Evolutionary conservation across 768 basidiomycete genomes (phyloP).

Genomic region (Podaxis sp.): DNA sequence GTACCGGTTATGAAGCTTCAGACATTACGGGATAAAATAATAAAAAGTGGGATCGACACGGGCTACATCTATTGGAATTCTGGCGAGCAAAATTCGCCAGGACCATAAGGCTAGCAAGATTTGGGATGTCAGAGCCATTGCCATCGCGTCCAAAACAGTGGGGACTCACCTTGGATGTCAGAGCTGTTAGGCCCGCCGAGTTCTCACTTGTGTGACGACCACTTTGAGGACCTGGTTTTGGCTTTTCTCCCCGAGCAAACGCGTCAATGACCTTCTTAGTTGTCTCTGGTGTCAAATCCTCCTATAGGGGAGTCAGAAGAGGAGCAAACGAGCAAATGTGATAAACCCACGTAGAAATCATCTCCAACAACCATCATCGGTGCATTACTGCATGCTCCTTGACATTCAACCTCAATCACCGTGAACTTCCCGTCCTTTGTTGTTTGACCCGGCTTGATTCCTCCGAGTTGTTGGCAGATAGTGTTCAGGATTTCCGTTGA

Average conservation of each 20-base stretch:
- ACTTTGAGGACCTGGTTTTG: slow-evolving; percentile 92
- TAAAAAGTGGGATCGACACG: background rate
- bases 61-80: slow-evolving; percentile 60
- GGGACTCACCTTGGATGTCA: slow-evolving; percentile 63
- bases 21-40: background rate
- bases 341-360: slow-evolving; percentile 83
- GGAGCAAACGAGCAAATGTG: background rate
- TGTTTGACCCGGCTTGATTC: slow-evolving; percentile 86
- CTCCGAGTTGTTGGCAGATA: slow-evolving; percentile 78
- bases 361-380: slow-evolving; percentile 96
- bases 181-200: slow-evolving; percentile 83
- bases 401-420: slow-evolving; percentile 96
- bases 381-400: slow-evolving; percentile 97
- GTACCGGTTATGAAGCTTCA: background rate
- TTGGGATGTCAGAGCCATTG: slow-evolving; percentile 15
- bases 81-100: slow-evolving; percentile 82
- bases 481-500: slow-evolving; percentile 89
- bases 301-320: slow-evolving; percentile 40
- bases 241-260: slow-evolving; percentile 79
- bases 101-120: slow-evolving; percentile 79
- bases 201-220: slow-evolving; percentile 89
- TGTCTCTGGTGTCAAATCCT: slow-evolving; percentile 77
- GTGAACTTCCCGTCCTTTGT: slow-evolving; percentile 97
- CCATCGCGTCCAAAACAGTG: background rate
- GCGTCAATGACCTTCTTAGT: slow-evolving; percentile 80